Percentiles rank a stretch among this genome's conserved stretches.
These are phyloP conservation scores for Xylariomycetidae sp. DNA, from an alignment of 2,329 filamentous ascomycete species.

Conservation along the genomic window DNA sequence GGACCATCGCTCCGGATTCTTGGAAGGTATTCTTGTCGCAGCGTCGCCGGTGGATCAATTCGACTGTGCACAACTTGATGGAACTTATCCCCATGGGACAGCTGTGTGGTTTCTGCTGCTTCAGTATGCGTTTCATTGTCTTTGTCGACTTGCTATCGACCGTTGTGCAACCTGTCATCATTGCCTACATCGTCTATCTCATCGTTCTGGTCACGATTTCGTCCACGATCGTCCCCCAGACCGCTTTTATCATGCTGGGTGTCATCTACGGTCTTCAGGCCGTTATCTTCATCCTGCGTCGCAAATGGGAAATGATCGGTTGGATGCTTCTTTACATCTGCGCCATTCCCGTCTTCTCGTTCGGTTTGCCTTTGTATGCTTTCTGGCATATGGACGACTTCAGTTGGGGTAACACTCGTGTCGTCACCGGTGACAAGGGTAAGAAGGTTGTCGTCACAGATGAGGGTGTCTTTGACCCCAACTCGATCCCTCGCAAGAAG, in stretches of 20 bases:
- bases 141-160: constrained; percentile 92
- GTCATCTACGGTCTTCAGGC: constrained; percentile 97
- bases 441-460: constrained; percentile 91
- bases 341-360: constrained; percentile 87
- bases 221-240: constrained; percentile 67
- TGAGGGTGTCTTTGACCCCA: constrained; percentile 95
- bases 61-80: constrained; percentile 94
- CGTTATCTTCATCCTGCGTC: constrained; percentile 91
- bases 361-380: constrained; percentile 83
- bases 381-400: constrained; percentile 99
- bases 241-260: constrained; percentile 82
- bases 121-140: constrained; percentile 98
- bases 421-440: constrained; percentile 90
- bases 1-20: constrained; percentile 93
- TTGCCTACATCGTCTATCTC: constrained; percentile 86
- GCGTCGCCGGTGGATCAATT: constrained; percentile 99
- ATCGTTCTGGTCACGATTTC: constrained; percentile 67
- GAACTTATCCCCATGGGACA: constrained; percentile 91
- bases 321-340: constrained; percentile 98
- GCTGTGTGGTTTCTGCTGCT: constrained; percentile 99
- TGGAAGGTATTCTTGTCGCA: constrained; percentile 96
- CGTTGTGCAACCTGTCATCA: constrained; percentile 83
- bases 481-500: constrained; percentile 91
- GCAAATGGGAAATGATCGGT: constrained; percentile 99
- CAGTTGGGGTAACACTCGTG: constrained; percentile 97